phyloP scores from a whole-genome alignment of 2,329 filamentous ascomycete genomes.

The Dactylellina haptotyla region DNA sequence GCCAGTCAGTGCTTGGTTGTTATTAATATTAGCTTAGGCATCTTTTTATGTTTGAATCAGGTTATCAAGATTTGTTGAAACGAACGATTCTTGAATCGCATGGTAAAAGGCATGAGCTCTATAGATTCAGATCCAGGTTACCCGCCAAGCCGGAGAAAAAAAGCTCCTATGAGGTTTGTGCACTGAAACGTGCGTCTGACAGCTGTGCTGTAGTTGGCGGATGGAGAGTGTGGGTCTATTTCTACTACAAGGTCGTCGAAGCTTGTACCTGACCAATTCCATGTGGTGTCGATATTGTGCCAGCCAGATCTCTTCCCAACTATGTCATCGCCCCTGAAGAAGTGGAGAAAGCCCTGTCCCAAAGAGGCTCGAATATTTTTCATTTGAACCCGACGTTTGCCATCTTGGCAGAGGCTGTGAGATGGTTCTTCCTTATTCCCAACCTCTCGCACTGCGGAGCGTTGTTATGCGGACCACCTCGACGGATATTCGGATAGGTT shows the following conservation, averaged over 20 bases:
- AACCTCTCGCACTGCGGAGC: background rate
- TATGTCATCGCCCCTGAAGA: background rate
- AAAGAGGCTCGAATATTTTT: no score
- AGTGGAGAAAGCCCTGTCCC: no score
- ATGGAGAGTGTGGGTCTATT: no score
- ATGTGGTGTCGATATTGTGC: background rate
- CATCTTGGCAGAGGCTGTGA: background rate
- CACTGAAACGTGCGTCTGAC: conserved; percentile 25
- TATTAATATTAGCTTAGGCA: no score
- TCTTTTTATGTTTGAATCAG: no score
- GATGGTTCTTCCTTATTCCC: no score
- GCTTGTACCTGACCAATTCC: no score
- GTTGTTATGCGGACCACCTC: background rate
- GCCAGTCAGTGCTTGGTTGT: no score
- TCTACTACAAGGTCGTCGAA: background rate
- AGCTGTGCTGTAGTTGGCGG: background rate
- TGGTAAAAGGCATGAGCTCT: background rate
- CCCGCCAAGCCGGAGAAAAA: conserved; percentile 23
- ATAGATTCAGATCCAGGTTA: background rate
- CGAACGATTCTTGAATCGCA: background rate
- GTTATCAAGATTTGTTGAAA: no score
- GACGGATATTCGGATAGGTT: background rate
- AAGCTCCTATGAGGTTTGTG: background rate
- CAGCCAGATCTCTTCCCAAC: background rate
- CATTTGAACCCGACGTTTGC: no score